Conservation (phyloP, 2,329 filamentous ascomycete genomes). For the Tolypocladium sp. region DNA sequence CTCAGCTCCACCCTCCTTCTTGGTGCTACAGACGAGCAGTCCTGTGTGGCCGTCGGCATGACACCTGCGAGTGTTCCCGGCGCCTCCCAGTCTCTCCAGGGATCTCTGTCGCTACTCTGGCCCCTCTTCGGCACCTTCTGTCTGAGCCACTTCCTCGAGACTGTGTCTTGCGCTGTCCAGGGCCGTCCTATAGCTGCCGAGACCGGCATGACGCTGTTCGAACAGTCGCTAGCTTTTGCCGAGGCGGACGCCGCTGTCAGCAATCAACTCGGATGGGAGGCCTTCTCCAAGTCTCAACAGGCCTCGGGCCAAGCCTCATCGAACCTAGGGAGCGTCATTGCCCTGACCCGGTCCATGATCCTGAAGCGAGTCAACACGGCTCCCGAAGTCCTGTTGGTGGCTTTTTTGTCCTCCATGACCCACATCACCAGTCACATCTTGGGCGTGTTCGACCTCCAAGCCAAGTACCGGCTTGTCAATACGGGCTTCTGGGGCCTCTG, state of each 20-base stretch:
- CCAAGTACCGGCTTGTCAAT: slow-evolving; percentile 70
- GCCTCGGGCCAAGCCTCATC: slow-evolving; percentile 17
- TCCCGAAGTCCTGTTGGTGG: slow-evolving; percentile 79
- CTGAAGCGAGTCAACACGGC: slow-evolving; percentile 77
- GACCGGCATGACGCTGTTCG: slow-evolving; percentile 92
- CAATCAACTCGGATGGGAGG: slow-evolving; percentile 65
- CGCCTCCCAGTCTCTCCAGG: slow-evolving; percentile 48
- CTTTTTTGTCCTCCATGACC: slow-evolving; percentile 80
- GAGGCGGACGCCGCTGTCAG: slow-evolving; percentile 86
- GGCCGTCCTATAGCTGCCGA: slow-evolving; percentile 73
- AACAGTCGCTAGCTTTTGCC: slow-evolving; percentile 91
- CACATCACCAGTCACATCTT: slow-evolving; percentile 78
- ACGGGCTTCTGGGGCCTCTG: slow-evolving; percentile 85
- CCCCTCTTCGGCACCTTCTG: slow-evolving; percentile 62
- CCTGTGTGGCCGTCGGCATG: slow-evolving; percentile 72
- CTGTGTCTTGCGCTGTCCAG: slow-evolving; percentile 77
- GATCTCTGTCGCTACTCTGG: slow-evolving; percentile 72
- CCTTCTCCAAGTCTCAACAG: slow-evolving; percentile 43
- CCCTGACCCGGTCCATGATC: slow-evolving; percentile 56
- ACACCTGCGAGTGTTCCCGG: slow-evolving; percentile 40
- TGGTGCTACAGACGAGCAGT: slow-evolving; percentile 63
- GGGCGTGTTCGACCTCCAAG: slow-evolving; percentile 71
- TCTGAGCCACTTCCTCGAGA: slow-evolving; percentile 81
- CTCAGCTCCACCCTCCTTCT: slow-evolving; percentile 65
- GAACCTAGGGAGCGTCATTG: slow-evolving; percentile 24